phyloP scores from a whole-genome alignment of 2,329 filamentous ascomycete genomes.

The Aspergillus melleus region DNA sequence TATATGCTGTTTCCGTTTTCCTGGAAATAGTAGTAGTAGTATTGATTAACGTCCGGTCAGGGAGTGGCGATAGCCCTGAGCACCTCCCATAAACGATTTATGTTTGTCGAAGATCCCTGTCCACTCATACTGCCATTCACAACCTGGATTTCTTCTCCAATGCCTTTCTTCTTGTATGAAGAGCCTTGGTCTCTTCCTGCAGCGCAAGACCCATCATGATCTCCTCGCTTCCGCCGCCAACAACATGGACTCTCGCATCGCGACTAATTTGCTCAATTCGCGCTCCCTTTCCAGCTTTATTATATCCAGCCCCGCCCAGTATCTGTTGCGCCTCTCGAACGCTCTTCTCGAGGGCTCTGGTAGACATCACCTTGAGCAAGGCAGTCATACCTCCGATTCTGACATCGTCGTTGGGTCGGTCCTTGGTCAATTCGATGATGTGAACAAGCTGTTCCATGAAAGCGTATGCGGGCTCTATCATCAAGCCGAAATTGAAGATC shows the following conservation, averaged over 20 bases:
- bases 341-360: constrained; percentile 54
- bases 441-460: constrained; percentile 64
- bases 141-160: constrained; percentile 30
- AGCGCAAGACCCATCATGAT: constrained; percentile 40
- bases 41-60: no score
- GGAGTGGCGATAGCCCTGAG: no score
- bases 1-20: no score
- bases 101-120: no score
- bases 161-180: constrained; percentile 27
- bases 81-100: no score
- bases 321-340: constrained; percentile 58
- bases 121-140: neutral
- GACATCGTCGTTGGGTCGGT: constrained; percentile 38
- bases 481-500: constrained; percentile 58
- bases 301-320: constrained; percentile 55
- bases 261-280: constrained; percentile 56
- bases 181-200: constrained; percentile 33
- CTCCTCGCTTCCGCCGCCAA: constrained; percentile 43
- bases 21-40: no score
- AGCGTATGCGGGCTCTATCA: constrained; percentile 62
- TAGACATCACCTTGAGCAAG: constrained; percentile 54
- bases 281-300: constrained; percentile 50
- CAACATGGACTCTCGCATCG: constrained; percentile 51
- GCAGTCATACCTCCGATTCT: constrained; percentile 55
- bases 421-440: constrained; percentile 49